Percentiles rank a stretch among this genome's conserved stretches.
phyloP scores from a whole-genome alignment of 345 rosid species.

The Kandelia obovata region DNA sequence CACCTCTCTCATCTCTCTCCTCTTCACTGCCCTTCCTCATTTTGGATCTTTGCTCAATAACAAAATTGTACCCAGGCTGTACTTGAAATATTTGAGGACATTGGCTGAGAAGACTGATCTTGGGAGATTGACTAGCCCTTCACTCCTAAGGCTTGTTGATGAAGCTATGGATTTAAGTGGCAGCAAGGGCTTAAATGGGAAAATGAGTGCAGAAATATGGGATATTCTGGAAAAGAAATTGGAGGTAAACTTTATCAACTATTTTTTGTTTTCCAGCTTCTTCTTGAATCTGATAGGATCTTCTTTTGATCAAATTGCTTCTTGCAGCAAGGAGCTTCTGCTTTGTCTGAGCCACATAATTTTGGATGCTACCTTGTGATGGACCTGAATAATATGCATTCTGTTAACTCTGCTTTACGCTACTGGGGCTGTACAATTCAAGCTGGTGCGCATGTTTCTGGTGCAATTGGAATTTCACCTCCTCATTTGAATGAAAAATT shows the following conservation, averaged over 20 bases:
- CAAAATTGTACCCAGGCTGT: conserved; percentile 43
- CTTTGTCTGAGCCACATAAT: conserved; percentile 17
- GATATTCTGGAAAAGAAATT: conserved; percentile 56
- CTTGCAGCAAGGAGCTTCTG: conserved; percentile 29
- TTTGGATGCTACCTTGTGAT: conserved; percentile 57
- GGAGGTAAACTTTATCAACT: conserved; percentile 47
- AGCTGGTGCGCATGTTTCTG: conserved; percentile 73
- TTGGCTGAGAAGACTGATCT: conserved; percentile 84
- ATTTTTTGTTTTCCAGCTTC: conserved; percentile 1
- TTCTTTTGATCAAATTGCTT: conserved; percentile 16
- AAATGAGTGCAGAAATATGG: conserved; percentile 66
- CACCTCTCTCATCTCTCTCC: not conserved
- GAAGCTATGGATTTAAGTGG: conserved; percentile 60
- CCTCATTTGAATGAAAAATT: conserved; percentile 24
- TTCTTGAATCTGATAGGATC: conserved; percentile 4
- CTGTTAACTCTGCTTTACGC: conserved; percentile 62
- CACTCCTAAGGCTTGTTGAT: conserved; percentile 64
- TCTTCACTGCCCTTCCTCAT: not conserved
- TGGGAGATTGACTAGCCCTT: conserved; percentile 82
- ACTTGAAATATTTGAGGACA: conserved; percentile 69
- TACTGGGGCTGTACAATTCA: conserved; percentile 86
- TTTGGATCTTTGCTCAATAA: conserved; percentile 6
- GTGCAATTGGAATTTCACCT: conserved; percentile 47
- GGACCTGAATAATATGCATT: conserved; percentile 56
- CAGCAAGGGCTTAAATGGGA: conserved; percentile 46